Percentiles rank a stretch among this genome's conserved stretches.
Conservation (phyloP, 352 stramenopile species). For the Phytophthora multivora region DNA sequence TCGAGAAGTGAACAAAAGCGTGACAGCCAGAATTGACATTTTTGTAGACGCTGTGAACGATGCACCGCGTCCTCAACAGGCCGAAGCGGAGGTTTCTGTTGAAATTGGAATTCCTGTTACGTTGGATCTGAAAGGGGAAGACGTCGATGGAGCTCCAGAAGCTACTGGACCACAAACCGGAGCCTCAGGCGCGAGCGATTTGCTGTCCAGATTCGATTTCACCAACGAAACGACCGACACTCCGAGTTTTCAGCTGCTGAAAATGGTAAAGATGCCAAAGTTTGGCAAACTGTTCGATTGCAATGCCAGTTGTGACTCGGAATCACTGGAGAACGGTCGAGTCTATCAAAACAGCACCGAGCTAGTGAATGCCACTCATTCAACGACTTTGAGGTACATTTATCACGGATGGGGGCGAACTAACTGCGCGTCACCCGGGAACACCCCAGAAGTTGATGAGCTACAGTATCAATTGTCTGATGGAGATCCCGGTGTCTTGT, state of each 20-base stretch:
- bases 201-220: constrained; percentile 27
- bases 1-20: constrained; percentile 36
- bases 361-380: constrained; percentile 34
- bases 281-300: constrained; percentile 67
- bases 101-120: constrained; percentile 17
- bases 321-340: constrained; percentile 4
- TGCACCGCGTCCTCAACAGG: constrained; percentile 30
- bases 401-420: constrained; percentile 39
- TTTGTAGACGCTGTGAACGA: constrained; percentile 62
- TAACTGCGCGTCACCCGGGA: background rate
- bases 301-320: constrained; percentile 29
- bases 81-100: constrained; percentile 34
- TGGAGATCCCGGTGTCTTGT: constrained; percentile 36
- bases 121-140: constrained; percentile 47
- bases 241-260: constrained; percentile 31
- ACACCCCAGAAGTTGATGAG: constrained; percentile 35
- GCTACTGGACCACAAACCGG: background rate
- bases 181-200: constrained; percentile 1
- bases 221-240: constrained; percentile 4
- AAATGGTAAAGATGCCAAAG: constrained; percentile 48
- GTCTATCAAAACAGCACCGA: constrained; percentile 26
- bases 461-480: constrained; percentile 61
- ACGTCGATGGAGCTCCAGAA: constrained; percentile 36
- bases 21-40: constrained; percentile 46
- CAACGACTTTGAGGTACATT: constrained; percentile 58